phyloP scores from a whole-genome alignment of 148 eudicot genomes.

The Silene latifolia region DNA sequence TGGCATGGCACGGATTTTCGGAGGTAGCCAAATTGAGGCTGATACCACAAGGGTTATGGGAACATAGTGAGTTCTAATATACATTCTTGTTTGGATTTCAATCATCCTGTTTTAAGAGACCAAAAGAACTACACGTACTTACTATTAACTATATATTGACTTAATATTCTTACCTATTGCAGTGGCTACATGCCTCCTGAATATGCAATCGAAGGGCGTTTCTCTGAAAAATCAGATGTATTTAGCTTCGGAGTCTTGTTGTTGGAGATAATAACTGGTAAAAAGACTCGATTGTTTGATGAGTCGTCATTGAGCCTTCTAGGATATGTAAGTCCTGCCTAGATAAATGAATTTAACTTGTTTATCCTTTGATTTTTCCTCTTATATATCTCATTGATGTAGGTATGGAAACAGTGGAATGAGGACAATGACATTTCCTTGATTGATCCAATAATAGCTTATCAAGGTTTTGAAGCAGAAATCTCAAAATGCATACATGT shows the following conservation, averaged over 20 bases:
- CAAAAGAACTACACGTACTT: constrained; percentile 9
- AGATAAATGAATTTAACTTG: background rate
- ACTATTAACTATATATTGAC: background rate
- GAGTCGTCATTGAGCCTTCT: constrained; percentile 31
- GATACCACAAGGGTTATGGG: constrained; percentile 37
- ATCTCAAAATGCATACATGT: constrained; percentile 39
- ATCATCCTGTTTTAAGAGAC: background rate
- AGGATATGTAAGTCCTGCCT: constrained; percentile 38
- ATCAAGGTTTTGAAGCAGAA: constrained; percentile 17
- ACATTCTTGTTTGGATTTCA: background rate
- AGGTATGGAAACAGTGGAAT: constrained; percentile 61
- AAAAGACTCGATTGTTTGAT: constrained; percentile 24
- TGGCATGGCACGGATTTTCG: constrained; percentile 41
- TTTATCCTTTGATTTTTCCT: background rate
- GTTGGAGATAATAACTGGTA: constrained; percentile 45
- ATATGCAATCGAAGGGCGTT: constrained; percentile 31
- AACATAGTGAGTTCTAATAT: constrained; percentile 34
- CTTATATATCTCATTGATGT: constrained; percentile 8
- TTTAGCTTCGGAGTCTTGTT: constrained; percentile 47
- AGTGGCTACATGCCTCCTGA: constrained; percentile 39
- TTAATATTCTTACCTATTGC: constrained; percentile 1
- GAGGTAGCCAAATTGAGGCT: constrained; percentile 25
- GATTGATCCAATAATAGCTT: constrained; percentile 27
- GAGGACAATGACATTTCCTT: constrained; percentile 29
- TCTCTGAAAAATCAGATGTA: constrained; percentile 54